Percentiles rank a stretch among this genome's conserved stretches.
These are phyloP conservation scores for Kazachstania africana DNA, from an alignment of 805 yeast species.

Conservation along the genomic window DNA sequence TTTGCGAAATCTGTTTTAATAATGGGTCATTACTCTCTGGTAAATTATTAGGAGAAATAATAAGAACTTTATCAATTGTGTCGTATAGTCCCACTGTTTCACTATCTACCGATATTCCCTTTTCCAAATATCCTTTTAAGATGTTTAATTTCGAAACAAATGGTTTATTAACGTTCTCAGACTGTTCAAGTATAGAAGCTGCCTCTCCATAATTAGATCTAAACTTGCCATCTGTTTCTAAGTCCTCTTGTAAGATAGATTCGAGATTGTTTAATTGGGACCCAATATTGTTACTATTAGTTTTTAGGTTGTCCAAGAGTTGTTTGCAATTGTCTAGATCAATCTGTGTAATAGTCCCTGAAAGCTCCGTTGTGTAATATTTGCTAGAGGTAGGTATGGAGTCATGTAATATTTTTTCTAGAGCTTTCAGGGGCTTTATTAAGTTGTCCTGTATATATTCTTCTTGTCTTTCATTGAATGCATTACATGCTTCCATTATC, in stretches of 20 bases:
- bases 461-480: slow-evolving; percentile 56
- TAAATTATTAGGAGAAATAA: slow-evolving; percentile 27
- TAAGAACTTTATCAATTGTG: slow-evolving; percentile 37
- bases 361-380: background rate
- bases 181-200: slow-evolving; percentile 41
- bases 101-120: slow-evolving; percentile 54
- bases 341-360: too few relatives aligned
- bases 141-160: slow-evolving; percentile 32
- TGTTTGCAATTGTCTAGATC: background rate
- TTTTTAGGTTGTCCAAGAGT: background rate
- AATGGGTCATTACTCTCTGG: slow-evolving; percentile 24
- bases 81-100: slow-evolving; percentile 36
- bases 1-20: slow-evolving; percentile 25
- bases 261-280: slow-evolving; percentile 35
- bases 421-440: slow-evolving; percentile 35
- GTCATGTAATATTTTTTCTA: slow-evolving; percentile 34
- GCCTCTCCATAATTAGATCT: slow-evolving; percentile 37
- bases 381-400: slow-evolving; percentile 20
- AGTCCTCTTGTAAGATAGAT: slow-evolving; percentile 38
- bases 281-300: slow-evolving; percentile 27
- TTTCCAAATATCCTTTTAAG: slow-evolving; percentile 37
- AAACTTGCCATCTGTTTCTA: slow-evolving; percentile 42
- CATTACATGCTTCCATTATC: slow-evolving; percentile 53
- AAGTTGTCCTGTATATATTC: slow-evolving; percentile 36
- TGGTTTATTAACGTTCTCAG: slow-evolving; percentile 32